These are phyloP conservation scores for Pythium utonaiense DNA, from an alignment of 352 stramenopile genomes.

Conservation along the genomic window DNA sequence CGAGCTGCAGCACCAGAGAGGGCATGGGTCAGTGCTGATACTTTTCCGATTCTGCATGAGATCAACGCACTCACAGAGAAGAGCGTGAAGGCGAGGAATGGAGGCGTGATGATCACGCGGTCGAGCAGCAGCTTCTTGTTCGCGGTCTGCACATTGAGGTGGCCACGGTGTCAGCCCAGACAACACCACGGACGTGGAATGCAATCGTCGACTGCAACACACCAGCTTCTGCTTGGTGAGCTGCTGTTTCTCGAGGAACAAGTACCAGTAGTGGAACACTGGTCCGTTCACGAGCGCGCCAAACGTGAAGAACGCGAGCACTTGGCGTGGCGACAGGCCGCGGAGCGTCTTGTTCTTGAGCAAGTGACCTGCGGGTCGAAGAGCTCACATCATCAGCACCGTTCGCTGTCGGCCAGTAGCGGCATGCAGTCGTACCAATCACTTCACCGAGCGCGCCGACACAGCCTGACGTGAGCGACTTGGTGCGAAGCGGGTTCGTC, in stretches of 20 bases:
- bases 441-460: conserved; percentile 68
- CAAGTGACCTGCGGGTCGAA: conserved; percentile 38
- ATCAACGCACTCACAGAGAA: conserved; percentile 40
- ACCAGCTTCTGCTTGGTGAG: conserved; percentile 68
- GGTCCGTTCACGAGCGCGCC: conserved; percentile 54
- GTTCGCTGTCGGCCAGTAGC: background rate
- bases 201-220: background rate
- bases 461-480: conserved; percentile 54
- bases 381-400: background rate
- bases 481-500: conserved; percentile 55
- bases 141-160: conserved; percentile 34
- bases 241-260: conserved; percentile 58
- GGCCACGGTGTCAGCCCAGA: background rate
- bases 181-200: too few species aligned
- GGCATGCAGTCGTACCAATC: conserved; percentile 33
- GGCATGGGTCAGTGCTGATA: background rate
- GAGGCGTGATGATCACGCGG: conserved; percentile 60
- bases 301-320: conserved; percentile 69
- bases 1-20: conserved; percentile 30
- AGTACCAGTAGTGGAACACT: conserved; percentile 68
- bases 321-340: conserved; percentile 56
- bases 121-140: conserved; percentile 76
- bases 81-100: conserved; percentile 64
- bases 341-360: conserved; percentile 68
- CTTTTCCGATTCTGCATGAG: background rate